phyloP scores from a whole-genome alignment of 2,329 filamentous ascomycete species.

The Ceratocystis albifundus region DNA sequence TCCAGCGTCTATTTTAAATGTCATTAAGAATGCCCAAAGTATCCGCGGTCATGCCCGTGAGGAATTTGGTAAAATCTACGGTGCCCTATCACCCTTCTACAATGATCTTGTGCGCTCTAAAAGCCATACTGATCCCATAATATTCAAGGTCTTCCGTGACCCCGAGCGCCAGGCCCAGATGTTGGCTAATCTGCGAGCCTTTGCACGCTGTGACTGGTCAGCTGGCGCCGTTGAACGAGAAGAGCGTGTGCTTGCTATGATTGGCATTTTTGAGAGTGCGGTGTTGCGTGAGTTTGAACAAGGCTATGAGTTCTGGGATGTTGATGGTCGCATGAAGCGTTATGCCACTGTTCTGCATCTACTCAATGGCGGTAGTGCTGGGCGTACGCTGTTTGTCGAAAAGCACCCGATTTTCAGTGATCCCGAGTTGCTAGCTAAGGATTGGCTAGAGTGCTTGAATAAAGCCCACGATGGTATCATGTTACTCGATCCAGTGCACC shows the following conservation, averaged over 20 bases:
- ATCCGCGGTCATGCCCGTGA: constrained; percentile 74
- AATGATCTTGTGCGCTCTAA: constrained; percentile 61
- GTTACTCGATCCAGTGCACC: constrained; percentile 65
- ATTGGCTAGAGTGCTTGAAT: constrained; percentile 71
- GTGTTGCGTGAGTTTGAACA: constrained; percentile 87
- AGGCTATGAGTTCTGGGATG: constrained; percentile 78
- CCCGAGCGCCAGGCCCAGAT: constrained; percentile 86
- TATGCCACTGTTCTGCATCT: constrained; percentile 77
- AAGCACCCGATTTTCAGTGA: constrained; percentile 77
- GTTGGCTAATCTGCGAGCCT: constrained; percentile 66
- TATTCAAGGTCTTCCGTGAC: constrained; percentile 79
- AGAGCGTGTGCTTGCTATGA: constrained; percentile 61
- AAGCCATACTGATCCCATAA: constrained; percentile 64
- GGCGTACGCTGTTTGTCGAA: constrained; percentile 74
- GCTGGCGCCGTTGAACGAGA: constrained; percentile 60
- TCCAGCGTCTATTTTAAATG: constrained; percentile 52
- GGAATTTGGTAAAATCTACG: constrained; percentile 84
- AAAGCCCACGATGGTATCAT: constrained; percentile 53
- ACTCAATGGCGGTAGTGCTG: constrained; percentile 68
- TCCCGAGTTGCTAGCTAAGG: constrained; percentile 53
- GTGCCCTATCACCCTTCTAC: constrained; percentile 80
- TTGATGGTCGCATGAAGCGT: constrained; percentile 75
- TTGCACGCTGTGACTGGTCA: constrained; percentile 70
- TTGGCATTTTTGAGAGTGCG: constrained; percentile 76
- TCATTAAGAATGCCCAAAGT: constrained; percentile 61